phyloP scores from a whole-genome alignment of 768 basidiomycete genomes.

The Mycena latifolia region DNA sequence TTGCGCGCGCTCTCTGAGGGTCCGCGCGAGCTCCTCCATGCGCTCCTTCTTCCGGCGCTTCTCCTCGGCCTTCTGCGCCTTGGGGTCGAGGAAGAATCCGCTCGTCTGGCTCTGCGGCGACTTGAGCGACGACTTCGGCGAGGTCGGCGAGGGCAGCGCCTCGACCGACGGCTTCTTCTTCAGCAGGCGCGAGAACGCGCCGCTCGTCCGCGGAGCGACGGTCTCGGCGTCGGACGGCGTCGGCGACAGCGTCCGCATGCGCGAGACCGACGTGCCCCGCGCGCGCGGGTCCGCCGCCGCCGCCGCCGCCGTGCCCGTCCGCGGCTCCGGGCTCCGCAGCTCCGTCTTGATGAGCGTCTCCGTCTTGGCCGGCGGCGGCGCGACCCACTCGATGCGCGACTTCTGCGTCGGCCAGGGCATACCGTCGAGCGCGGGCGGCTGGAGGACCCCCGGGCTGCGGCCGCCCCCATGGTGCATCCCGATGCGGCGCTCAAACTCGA shows the following conservation, averaged over 20 bases:
- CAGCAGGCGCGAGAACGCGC: conserved; percentile 39
- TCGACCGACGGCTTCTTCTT: conserved; percentile 29
- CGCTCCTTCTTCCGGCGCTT: conserved; percentile 56
- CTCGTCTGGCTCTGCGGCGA: conserved; percentile 28
- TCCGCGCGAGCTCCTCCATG: conserved; percentile 57
- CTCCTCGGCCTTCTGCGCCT: conserved; percentile 56
- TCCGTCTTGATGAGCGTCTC: conserved; percentile 6
- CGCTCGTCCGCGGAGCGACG: conserved; percentile 32
- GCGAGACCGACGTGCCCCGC: background rate
- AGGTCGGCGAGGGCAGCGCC: conserved; percentile 18
- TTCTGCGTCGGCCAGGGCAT: conserved; percentile 47
- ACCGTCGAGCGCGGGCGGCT: conserved; percentile 29
- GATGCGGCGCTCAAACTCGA: background rate
- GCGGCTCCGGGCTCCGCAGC: conserved; percentile 2
- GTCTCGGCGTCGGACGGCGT: conserved; percentile 36
- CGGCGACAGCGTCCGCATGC: conserved; percentile 22
- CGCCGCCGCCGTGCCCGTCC: too few relatives aligned
- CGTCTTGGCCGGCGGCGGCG: background rate
- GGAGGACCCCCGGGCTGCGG: background rate
- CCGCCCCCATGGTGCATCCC: conserved; percentile 5
- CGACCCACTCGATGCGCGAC: conserved; percentile 37
- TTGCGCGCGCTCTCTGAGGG: conserved; percentile 54
- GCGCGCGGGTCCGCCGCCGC: conserved; percentile 1
- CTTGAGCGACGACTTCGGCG: too few relatives aligned
- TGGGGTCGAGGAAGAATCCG: conserved; percentile 52